Base-by-base conservation (phyloP, 148 eudicot genomes). In the Cornus florida region DNA sequence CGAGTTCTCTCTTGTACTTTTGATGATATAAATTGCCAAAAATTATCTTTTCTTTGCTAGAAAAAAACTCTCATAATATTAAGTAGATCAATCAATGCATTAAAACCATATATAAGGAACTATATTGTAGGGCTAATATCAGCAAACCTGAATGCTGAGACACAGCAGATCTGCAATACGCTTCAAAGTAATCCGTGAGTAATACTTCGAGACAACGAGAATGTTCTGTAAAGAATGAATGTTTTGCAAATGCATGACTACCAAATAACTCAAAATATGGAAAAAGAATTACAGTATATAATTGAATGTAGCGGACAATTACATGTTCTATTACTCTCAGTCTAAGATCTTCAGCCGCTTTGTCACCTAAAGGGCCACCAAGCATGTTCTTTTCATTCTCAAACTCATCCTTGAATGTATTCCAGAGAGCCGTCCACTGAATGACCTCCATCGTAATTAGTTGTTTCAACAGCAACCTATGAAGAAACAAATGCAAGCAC, bases 281-380 rank as follows among this genome's bases (percentile, higher is more conserved):
- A 68, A 72, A 72, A 68, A 20, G 9, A 39, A 14, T 5, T 23
- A 33, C n/a, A 72, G 8, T 7, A 13, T 1, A 23, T 11, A 53
- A 33, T 74, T n/a, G 43, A 28, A 65, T 8, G 56, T 35, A 62
- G 56, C 10, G 41, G 73, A 73, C 70, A n/a, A 82, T 89, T 88
- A 95, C 99, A 86, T 95, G 99, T 79, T 95, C 97, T 78, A 95
- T 93, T 67, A 93, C 90, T 88, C 97, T 92, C 82, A 92, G 94
- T 72, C 81, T 92, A 16, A 95, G 90, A 90, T 95, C 97, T 83
- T 93, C 94, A 59, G 94, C 94, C 20, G 99, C 99, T 80, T 92
- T 95, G 71, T 95, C 97, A 72, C 93, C 97, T 48, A 93, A 88
- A 80, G 94, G 73, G 76, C 99, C 99, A 83, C 97, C 97, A 76